Percentiles rank a stretch among this genome's conserved stretches.
Conservation (phyloP, 345 rosid species). For the Raphanus raphanistrum region DNA sequence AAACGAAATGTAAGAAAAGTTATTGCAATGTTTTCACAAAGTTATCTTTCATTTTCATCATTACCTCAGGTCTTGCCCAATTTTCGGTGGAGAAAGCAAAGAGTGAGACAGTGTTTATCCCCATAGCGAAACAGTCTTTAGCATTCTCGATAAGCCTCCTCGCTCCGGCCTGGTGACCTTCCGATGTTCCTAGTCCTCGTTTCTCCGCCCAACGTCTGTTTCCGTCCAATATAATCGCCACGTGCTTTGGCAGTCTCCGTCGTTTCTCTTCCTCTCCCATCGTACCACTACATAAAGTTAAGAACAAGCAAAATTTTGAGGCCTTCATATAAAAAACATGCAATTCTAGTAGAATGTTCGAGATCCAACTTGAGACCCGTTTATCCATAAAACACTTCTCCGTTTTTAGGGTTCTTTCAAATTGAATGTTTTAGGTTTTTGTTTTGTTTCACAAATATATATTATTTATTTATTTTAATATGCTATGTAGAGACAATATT, state of each 20-base stretch:
- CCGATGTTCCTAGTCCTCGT: conserved; percentile 46
- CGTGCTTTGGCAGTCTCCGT: conserved; percentile 63
- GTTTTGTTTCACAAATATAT: background rate
- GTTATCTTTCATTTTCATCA: background rate
- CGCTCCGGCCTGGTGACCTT: conserved; percentile 68
- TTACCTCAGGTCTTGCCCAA: conserved; percentile 70
- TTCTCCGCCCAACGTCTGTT: conserved; percentile 69
- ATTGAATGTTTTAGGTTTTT: background rate
- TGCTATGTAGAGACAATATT: background rate
- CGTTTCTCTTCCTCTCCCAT: conserved; percentile 30
- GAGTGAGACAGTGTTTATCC: conserved; percentile 58
- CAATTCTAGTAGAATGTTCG: background rate
- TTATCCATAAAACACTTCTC: background rate
- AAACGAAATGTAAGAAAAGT: background rate
- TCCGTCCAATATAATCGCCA: conserved; percentile 80
- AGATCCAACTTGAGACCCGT: background rate
- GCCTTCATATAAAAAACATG: background rate
- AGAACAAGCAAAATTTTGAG: background rate
- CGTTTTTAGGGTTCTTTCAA: background rate
- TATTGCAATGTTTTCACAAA: background rate
- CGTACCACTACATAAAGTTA: background rate
- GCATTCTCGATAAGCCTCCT: conserved; percentile 45
- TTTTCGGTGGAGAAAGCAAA: conserved; percentile 78
- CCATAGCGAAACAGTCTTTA: conserved; percentile 51
- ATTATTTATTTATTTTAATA: background rate